These are phyloP conservation scores for Pythium sukuiense DNA, from an alignment of 352 stramenopile genomes.

Conservation along the genomic window DNA sequence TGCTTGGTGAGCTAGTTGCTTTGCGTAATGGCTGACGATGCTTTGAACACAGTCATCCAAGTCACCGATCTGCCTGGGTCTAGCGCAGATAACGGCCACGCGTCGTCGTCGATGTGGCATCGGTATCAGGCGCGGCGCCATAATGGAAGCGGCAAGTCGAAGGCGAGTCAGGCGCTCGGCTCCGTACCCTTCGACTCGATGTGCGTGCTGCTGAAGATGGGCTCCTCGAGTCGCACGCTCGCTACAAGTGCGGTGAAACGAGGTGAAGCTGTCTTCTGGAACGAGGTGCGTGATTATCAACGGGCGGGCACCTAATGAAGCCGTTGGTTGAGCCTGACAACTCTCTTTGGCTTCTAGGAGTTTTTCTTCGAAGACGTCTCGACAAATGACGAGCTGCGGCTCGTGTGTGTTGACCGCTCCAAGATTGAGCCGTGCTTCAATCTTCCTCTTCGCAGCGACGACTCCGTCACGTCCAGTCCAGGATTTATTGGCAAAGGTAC, in stretches of 20 bases:
- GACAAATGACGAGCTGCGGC: conserved; percentile 57
- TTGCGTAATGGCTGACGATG: background rate
- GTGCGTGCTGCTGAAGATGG: conserved; percentile 46
- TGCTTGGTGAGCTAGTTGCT: no score
- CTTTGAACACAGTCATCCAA: conserved; percentile 24
- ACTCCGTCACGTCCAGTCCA: conserved; percentile 37
- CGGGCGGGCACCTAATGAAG: no score
- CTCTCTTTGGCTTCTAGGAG: conserved; percentile 38
- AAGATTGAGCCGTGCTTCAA: conserved; percentile 46
- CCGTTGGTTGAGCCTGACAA: background rate
- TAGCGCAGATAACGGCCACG: conserved; percentile 19
- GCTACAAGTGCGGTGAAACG: conserved; percentile 46
- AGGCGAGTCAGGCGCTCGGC: conserved; percentile 13
- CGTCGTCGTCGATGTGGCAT: conserved; percentile 24
- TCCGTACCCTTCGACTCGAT: conserved; percentile 33
- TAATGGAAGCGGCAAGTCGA: conserved; percentile 24
- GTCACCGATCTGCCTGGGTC: conserved; percentile 30
- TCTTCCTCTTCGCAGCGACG: conserved; percentile 42
- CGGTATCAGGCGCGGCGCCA: conserved; percentile 49
- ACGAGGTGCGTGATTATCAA: conserved; percentile 23
- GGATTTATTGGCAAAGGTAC: conserved; percentile 82
- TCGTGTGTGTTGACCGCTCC: conserved; percentile 69
- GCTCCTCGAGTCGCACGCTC: conserved; percentile 32
- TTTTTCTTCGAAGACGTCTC: conserved; percentile 71
- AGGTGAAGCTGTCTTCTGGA: conserved; percentile 45